Evolutionary conservation across 768 basidiomycete genomes (phyloP), one percentile per base, ranked within the genome.

Genomic region (Mrakia frigida): DNA sequence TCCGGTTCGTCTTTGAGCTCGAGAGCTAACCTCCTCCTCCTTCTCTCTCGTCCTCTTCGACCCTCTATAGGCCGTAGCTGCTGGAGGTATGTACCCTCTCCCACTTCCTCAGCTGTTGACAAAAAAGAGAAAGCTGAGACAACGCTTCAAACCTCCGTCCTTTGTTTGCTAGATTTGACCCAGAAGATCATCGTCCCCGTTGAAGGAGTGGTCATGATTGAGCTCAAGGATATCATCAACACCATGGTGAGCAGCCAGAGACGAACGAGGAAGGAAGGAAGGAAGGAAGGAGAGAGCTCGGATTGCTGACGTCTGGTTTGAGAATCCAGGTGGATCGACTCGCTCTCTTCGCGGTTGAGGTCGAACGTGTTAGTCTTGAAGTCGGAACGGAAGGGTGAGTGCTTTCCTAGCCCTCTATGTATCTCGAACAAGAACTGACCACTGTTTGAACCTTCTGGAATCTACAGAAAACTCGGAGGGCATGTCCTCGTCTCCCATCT

Each of bases 281-380:
- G 13, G 2, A 18, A 18, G 46, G 14, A 21, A 50, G 46, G 46
- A 4, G 46, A 50, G 43, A n/a, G 39, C 52, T 73, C n/a, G n/a
- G 33, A 61, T 52, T 28, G 39, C 31, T n/a, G 25, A 3, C 9
- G 5, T 56, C 7, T 21, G 23, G 18, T 33, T 21, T 31, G 35
- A 16, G 6, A 11, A 7, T 25, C 23, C 23, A 74, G 89, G 89
- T 89, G 78, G 89, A 90, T 81, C 87, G 88, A 80, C 86, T 98
- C 39, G 89, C 91, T 75, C 90, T 91, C 81, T 96, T 98, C 83
- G 94, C 95, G 50, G 90, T 90, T 82, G 93, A 94, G 82, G 93
- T 94, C 52, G 94, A 93, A 76, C 88, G 93, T 76, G 94, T 96
- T 82, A 82, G 81, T 56, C 81, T 85, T 43, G 84, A 85, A 68